Percentiles rank a stretch among this genome's conserved stretches.
These are phyloP conservation scores for Fonsecaea multimorphosa DNA, from an alignment of 2,329 filamentous ascomycete genomes.

Conservation along the genomic window DNA sequence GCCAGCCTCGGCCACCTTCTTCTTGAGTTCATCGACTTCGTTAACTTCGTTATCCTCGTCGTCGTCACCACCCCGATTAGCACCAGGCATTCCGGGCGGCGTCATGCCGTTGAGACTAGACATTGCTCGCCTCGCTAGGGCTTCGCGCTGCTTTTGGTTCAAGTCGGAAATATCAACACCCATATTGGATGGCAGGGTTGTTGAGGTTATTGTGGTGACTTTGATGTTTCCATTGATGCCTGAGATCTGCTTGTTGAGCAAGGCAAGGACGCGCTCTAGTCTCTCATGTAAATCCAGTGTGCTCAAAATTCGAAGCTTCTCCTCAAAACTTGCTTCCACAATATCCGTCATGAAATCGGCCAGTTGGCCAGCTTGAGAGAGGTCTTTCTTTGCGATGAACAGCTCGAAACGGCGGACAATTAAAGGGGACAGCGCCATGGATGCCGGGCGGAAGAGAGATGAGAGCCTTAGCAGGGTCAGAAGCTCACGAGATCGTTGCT, in stretches of 20 bases:
- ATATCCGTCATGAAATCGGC: slow-evolving; percentile 98
- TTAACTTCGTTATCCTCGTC: slow-evolving; percentile 81
- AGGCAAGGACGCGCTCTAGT: slow-evolving; percentile 79
- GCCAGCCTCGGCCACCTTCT: slow-evolving; percentile 80
- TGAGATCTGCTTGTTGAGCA: slow-evolving; percentile 80
- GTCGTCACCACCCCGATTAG: slow-evolving; percentile 55
- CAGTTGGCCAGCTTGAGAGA: slow-evolving; percentile 80
- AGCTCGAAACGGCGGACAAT: slow-evolving; percentile 84
- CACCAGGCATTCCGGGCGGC: slow-evolving; percentile 52
- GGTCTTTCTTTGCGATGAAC: slow-evolving; percentile 81
- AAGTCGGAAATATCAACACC: slow-evolving; percentile 62
- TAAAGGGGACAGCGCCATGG: slow-evolving; percentile 76
- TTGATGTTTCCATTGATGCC: slow-evolving; percentile 86
- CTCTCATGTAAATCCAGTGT: slow-evolving; percentile 78
- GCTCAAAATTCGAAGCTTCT: slow-evolving; percentile 87
- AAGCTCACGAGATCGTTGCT: slow-evolving; percentile 83
- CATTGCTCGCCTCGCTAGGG: slow-evolving; percentile 53
- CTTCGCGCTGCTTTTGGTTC: slow-evolving; percentile 55
- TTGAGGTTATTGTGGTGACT: slow-evolving; percentile 76
- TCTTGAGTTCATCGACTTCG: slow-evolving; percentile 89
- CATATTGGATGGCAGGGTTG: slow-evolving; percentile 65
- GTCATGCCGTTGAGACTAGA: slow-evolving; percentile 49
- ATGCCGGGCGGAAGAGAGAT: slow-evolving; percentile 76
- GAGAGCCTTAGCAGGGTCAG: slow-evolving; percentile 83
- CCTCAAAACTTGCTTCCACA: slow-evolving; percentile 83